These are phyloP conservation scores for Aethionema arabicum DNA, from an alignment of 345 rosid species.

Conservation along the genomic window DNA sequence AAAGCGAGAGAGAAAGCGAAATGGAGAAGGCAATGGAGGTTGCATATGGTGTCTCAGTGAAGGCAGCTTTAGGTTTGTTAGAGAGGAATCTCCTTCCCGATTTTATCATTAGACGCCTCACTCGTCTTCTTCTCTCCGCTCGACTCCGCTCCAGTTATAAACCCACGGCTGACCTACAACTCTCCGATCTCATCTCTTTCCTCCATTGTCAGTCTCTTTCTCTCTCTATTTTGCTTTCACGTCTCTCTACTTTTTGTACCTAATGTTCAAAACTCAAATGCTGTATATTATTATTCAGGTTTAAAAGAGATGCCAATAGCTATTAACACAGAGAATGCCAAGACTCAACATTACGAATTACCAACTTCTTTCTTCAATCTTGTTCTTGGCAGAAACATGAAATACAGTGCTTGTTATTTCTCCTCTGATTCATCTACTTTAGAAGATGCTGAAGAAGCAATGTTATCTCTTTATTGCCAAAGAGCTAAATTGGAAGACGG, in stretches of 20 bases:
- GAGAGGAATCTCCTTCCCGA: conserved; percentile 81
- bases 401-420: conserved; percentile 87
- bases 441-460: conserved; percentile 81
- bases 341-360: conserved; percentile 76
- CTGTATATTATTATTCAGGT: conserved; percentile 39
- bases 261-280: not conserved
- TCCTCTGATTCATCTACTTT: conserved; percentile 49
- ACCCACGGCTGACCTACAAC: conserved; percentile 59
- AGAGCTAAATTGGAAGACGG: conserved; percentile 72
- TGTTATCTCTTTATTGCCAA: conserved; percentile 70
- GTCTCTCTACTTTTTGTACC: too few species aligned
- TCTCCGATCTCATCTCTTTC: conserved; percentile 63
- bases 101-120: conserved; percentile 54
- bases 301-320: conserved; percentile 82
- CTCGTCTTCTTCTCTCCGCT: conserved; percentile 60
- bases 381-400: conserved; percentile 70
- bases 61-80: conserved; percentile 49
- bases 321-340: conserved; percentile 60
- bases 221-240: not conserved
- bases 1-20: conserved; percentile 2
- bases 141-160: conserved; percentile 74
- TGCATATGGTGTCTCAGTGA: conserved; percentile 60
- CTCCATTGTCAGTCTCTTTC: conserved; percentile 41
- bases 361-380: conserved; percentile 85
- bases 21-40: conserved; percentile 60